Evolutionary conservation across 768 basidiomycete species (phyloP).

Genomic region (Boletales sp.): DNA sequence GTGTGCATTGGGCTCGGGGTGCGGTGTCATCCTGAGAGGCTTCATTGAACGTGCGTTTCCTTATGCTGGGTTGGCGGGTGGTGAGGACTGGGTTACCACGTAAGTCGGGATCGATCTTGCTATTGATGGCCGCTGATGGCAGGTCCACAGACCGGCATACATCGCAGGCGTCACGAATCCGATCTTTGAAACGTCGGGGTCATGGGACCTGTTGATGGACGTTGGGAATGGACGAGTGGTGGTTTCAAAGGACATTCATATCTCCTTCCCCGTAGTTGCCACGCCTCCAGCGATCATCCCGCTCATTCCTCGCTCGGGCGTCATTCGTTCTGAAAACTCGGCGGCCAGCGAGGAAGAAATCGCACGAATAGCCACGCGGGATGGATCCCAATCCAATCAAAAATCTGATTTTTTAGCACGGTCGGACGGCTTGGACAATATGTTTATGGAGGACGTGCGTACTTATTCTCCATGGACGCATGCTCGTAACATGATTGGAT

Average conservation of each 20-base stretch:
- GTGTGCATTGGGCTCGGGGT: slow-evolving; percentile 89
- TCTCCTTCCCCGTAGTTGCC: slow-evolving; percentile 45
- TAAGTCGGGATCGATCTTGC: slow-evolving; percentile 38
- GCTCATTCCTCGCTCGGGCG: slow-evolving; percentile 52
- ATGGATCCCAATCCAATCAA: slow-evolving; percentile 49
- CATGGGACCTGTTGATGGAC: slow-evolving; percentile 94
- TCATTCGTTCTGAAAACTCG: slow-evolving; percentile 62
- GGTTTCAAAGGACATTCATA: slow-evolving; percentile 81
- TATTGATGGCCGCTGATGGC: slow-evolving; percentile 2
- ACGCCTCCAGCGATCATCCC: slow-evolving; percentile 41
- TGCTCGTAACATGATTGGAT: background rate
- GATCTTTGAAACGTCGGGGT: slow-evolving; percentile 81
- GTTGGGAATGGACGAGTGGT: slow-evolving; percentile 83
- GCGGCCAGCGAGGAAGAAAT: slow-evolving; percentile 67
- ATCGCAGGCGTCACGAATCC: slow-evolving; percentile 98
- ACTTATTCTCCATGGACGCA: background rate
- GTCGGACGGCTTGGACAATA: slow-evolving; percentile 64
- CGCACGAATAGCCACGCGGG: slow-evolving; percentile 45
- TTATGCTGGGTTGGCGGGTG: slow-evolving; percentile 85
- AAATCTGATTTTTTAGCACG: slow-evolving; percentile 56
- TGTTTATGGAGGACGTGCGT: slow-evolving; percentile 93
- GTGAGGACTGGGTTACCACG: slow-evolving; percentile 89
- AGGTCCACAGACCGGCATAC: slow-evolving; percentile 68
- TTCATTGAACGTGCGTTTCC: slow-evolving; percentile 93
- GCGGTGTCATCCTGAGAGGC: slow-evolving; percentile 78